These are phyloP conservation scores for Phytopythium litorale DNA, from an alignment of 352 stramenopile genomes.

Conservation along the genomic window DNA sequence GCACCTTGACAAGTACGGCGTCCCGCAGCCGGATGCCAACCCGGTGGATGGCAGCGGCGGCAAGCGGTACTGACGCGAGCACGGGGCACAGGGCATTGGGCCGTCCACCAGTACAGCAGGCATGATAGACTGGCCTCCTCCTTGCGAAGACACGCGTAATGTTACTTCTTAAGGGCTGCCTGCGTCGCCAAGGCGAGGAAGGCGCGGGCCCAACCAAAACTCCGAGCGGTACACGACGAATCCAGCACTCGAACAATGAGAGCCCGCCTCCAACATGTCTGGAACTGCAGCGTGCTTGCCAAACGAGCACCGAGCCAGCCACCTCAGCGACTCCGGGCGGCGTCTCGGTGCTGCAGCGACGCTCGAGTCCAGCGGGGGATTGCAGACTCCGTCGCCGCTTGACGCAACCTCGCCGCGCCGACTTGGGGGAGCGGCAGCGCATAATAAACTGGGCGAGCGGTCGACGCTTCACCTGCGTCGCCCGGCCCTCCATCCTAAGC, in stretches of 20 bases:
- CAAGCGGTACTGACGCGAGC: neutral
- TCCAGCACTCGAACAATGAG: neutral
- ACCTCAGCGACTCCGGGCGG: neutral
- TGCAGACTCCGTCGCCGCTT: neutral
- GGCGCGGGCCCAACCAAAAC: neutral
- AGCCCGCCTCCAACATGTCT: neutral
- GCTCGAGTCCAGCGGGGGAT: neutral
- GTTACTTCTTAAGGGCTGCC: slow-evolving; percentile 1
- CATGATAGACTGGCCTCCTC: no score
- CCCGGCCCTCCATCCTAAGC: neutral
- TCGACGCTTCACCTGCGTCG: neutral
- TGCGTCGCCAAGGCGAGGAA: neutral
- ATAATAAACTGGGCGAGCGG: slow-evolving; percentile 1
- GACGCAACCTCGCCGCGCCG: neutral
- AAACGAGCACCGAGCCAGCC: neutral
- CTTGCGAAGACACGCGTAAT: neutral
- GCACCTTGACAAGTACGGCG: slow-evolving; percentile 33
- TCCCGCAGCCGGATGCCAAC: slow-evolving; percentile 20
- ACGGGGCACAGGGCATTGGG: neutral
- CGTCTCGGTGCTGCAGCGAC: neutral
- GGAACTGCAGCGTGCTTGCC: neutral
- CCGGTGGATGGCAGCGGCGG: neutral
- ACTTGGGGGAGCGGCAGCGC: neutral
- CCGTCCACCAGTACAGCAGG: neutral
- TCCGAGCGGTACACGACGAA: neutral